Base-by-base conservation (phyloP, 2,329 filamentous ascomycete genomes). In the Chaetomium olivaceum region DNA sequence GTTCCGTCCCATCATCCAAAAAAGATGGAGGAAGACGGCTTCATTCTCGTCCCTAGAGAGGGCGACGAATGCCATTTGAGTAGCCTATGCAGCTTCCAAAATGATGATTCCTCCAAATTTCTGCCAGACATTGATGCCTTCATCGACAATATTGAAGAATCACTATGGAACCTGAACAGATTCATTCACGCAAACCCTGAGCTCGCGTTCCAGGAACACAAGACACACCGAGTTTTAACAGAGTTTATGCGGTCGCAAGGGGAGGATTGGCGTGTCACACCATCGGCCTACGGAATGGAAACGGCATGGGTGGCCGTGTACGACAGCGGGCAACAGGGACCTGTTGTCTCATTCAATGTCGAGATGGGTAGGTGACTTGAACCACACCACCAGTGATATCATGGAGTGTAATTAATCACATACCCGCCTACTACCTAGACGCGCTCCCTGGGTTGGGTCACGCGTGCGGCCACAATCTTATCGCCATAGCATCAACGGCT, bases 381-480 rank as follows among this genome's bases (percentile, higher is more conserved):
- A 2, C 6, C 33, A 27, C 46, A n/a, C 36, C 19, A 55, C 21
- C 16, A 3, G 14, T 12, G 4, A 52, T n/a, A 12, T 14, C 25
- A 11, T 27, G 9, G 6, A 51, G 19, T 1, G 3, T 6, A 7
- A 4, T 33, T 27, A 21, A n/a, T 23, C 29, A 43, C 8, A 36
- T 21, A 6, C 8, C 16, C 16, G n/a, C 16, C 16, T 9, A 51
- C 12, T n/a, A 23, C 23, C 27, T 29, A 63, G 62, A 63, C 33
- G 62, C 62, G 1, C 62, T 63, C 9, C 62, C 62, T 16, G 23
- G 29, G 3, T 33, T 63, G 1, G 62, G 55, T 16, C 62, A 63
- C 33, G 62, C 62, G 4, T 63, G 62, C 27, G 62, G 62, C n/a
- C 62, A 63, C 21, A 63, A 59, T 11, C 62, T 63, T 12, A 63